Base-by-base conservation (phyloP, 2,329 filamentous ascomycete species). In the Trichophaea hybrida region DNA sequence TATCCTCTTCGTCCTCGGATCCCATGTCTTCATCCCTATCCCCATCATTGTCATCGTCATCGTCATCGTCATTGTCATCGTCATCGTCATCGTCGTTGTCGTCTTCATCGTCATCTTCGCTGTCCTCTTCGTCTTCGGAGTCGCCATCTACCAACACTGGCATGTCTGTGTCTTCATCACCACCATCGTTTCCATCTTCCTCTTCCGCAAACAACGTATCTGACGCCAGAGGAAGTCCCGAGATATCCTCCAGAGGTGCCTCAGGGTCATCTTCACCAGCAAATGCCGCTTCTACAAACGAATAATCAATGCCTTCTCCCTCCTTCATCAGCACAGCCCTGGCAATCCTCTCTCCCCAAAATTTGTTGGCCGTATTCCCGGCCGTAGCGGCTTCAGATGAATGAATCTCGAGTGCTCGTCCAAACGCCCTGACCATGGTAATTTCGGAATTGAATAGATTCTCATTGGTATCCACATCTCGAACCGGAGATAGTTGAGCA, bases 311-410 rank as follows among this genome's bases (percentile, higher is more conserved):
- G 1, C 74, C 76, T 62, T 76, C 76, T 0, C 75, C 76, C 17
- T 77, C 77, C 65, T 78, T 78, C 73, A 81, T 75, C 51, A 85
- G 68, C 1, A 85, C 65, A 0, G 80, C 79, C 58, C 81, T 74
- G 1, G 77, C 80, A 13, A 84, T 78, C 57, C 78, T 78, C 58
- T 79, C 72, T 4, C 75, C 79, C 82, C 82, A 85, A 66, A 80
- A 82, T 38, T 70, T 67, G 55, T 74, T 70, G 1, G 75, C 75
- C 12, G 53, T 50, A 33, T 60, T 63, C 48, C 57, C 64, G 37
- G 52, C 69, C 60, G 15, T 70, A 61, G n/a, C 38, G 37, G 50
- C 13, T 33, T 50, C 44, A 57, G 59, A 24, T 56, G 6, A 59
- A 56, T 12, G 58, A 56, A 15, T 24, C n/a, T 58, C 6, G 46